phyloP scores from a whole-genome alignment of 116 monocot species.

The Posidonia oceanica region DNA sequence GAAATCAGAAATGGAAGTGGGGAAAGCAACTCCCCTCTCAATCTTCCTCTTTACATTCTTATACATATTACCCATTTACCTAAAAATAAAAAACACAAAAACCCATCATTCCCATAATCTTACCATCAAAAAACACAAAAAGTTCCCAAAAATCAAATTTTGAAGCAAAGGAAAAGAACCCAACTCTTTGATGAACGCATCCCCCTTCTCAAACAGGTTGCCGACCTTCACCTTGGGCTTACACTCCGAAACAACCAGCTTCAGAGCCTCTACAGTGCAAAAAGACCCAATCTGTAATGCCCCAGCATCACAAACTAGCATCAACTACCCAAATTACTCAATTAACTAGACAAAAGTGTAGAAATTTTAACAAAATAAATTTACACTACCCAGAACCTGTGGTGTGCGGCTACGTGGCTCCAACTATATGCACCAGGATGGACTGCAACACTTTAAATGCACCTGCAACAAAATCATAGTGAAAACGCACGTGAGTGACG shows the following conservation, averaged over 20 bases:
- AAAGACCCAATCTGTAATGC: neutral
- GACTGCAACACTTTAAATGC: too few relatives aligned
- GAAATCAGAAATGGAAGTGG: conserved; percentile 91
- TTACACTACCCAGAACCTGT: too few relatives aligned
- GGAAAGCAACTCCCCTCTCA: conserved; percentile 93
- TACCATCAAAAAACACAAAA: neutral
- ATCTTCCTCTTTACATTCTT: conserved; percentile 98
- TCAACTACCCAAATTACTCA: too few relatives aligned
- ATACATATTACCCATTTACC: conserved; percentile 89
- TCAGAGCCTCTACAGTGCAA: conserved; percentile 55
- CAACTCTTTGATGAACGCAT: conserved; percentile 86
- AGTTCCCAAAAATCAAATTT: neutral
- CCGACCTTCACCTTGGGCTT: conserved; percentile 89
- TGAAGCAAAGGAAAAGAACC: conserved; percentile 4
- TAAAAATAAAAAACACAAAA: conserved; percentile 5
- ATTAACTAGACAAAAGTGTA: too few relatives aligned
- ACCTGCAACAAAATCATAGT: too few relatives aligned
- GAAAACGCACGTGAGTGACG: too few relatives aligned
- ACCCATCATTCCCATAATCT: too few relatives aligned
- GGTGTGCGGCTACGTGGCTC: too few relatives aligned
- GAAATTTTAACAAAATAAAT: too few relatives aligned
- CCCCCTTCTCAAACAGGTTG: conserved; percentile 93
- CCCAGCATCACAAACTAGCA: too few relatives aligned
- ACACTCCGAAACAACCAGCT: conserved; percentile 74
- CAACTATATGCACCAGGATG: too few relatives aligned